Evolutionary conservation across 495 filamentous ascomycete genomes (phyloP).

Genomic region (Sordaria brevicollis): DNA sequence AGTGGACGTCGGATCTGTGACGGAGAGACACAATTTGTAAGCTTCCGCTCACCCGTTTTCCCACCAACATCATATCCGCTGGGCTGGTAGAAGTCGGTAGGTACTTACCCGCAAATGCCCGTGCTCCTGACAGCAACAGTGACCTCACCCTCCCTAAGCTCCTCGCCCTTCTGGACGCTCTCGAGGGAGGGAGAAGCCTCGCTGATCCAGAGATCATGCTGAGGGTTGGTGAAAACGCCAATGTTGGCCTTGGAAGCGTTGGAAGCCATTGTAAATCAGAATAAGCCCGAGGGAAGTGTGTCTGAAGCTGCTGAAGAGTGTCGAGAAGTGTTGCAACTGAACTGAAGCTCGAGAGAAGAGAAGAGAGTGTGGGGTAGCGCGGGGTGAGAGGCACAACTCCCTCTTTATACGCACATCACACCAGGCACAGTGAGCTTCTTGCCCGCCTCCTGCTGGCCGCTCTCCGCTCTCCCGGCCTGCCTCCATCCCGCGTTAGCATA

Average conservation of each 20-base stretch:
- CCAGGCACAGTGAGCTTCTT: not conserved
- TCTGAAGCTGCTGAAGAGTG: not conserved
- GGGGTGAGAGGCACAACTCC: not conserved
- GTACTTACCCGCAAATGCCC: conserved; percentile 77
- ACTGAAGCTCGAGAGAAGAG: conserved; percentile 2
- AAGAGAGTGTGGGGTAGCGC: not conserved
- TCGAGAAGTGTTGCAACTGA: not conserved
- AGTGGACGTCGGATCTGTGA: conserved; percentile 79
- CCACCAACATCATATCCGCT: conserved; percentile 19
- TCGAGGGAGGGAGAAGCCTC: conserved; percentile 67
- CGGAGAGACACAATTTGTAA: conserved; percentile 5
- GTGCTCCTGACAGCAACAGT: conserved; percentile 79
- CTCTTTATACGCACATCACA: conserved; percentile 2
- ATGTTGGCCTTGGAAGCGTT: conserved; percentile 67
- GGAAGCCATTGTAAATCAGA: conserved; percentile 1
- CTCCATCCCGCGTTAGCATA: not conserved
- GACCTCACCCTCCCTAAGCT: conserved; percentile 70
- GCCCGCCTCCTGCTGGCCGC: not conserved
- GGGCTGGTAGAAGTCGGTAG: not conserved
- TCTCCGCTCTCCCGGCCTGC: not conserved
- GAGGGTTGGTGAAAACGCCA: conserved; percentile 88
- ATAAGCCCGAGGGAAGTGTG: not conserved
- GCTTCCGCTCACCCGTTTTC: conserved; percentile 2
- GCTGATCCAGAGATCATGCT: conserved; percentile 83
- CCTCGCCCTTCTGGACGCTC: conserved; percentile 57